phyloP scores from a whole-genome alignment of 140 eudicot genomes.

The Anethum foeniculum region DNA sequence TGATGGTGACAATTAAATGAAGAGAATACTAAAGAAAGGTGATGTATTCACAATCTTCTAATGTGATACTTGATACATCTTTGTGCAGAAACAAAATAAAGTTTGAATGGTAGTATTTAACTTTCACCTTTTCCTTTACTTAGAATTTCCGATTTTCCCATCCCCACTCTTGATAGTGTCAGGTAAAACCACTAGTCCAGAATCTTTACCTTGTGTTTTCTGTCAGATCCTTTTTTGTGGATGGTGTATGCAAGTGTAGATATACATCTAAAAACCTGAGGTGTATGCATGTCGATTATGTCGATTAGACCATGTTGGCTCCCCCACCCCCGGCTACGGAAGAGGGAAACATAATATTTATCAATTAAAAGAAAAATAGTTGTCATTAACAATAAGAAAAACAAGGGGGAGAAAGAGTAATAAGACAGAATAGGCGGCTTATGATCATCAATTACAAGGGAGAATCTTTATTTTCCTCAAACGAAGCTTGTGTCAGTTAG shows the following conservation, averaged over 20 bases:
- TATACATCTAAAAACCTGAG: neutral
- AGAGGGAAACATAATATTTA: neutral
- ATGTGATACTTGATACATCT: constrained; percentile 19
- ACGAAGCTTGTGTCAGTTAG: constrained; percentile 30
- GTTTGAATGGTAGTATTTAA: constrained; percentile 12
- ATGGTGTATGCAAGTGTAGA: neutral
- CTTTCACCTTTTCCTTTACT: neutral
- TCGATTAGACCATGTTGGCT: neutral
- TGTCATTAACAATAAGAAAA: neutral
- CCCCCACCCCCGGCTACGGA: constrained; percentile 9
- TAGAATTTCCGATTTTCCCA: constrained; percentile 7
- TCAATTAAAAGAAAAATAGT: neutral
- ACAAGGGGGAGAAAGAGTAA: neutral
- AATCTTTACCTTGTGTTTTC: constrained; percentile 7
- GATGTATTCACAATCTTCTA: too few relatives aligned
- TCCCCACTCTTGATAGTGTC: constrained; percentile 8
- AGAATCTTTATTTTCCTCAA: constrained; percentile 22
- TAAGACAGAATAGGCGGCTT: neutral
- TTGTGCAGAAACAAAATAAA: constrained; percentile 14
- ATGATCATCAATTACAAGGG: constrained; percentile 21
- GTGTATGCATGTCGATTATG: neutral
- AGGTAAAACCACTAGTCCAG: constrained; percentile 7
- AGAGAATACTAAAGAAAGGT: constrained; percentile 35
- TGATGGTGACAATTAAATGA: constrained; percentile 24
- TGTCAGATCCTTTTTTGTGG: neutral